These are phyloP conservation scores for Lactarius indigo DNA, from an alignment of 768 basidiomycete genomes.

Conservation along the genomic window DNA sequence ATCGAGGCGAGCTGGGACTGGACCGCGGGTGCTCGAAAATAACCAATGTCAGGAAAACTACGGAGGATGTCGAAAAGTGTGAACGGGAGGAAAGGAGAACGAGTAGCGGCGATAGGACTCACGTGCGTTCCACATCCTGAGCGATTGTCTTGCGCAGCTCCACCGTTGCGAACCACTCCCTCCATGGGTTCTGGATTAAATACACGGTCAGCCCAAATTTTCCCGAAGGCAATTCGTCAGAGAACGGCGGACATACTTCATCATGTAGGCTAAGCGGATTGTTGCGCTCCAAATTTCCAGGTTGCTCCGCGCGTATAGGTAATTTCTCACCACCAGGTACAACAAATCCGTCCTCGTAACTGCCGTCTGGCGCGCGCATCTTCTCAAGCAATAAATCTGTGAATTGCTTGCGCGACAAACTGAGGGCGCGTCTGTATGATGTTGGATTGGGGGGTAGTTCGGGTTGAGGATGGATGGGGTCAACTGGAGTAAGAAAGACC, in stretches of 20 bases:
- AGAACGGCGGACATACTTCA: constrained; percentile 42
- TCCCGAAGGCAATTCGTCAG: neutral
- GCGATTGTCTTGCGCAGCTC: constrained; percentile 86
- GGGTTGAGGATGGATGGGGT: constrained; percentile 57
- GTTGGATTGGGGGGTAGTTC: constrained; percentile 33
- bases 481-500: constrained; percentile 66
- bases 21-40: constrained; percentile 74
- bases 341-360: constrained; percentile 65
- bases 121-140: constrained; percentile 97
- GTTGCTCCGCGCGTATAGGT: constrained; percentile 28
- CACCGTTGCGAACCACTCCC: constrained; percentile 84
- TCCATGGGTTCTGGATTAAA: constrained; percentile 81
- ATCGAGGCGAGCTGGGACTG: constrained; percentile 82
- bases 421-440: constrained; percentile 35
- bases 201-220: neutral
- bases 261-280: constrained; percentile 81
- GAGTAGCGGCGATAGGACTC: constrained; percentile 33
- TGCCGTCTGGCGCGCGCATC: constrained; percentile 83
- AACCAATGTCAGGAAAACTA: constrained; percentile 94
- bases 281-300: constrained; percentile 59
- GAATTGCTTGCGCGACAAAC: constrained; percentile 53
- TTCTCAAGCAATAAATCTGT: constrained; percentile 56
- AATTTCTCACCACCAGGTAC: constrained; percentile 47
- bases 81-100: neutral
- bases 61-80: neutral